A percentile compares a stretch with the other conserved stretches of the same genome.
phyloP scores from a whole-genome alignment of 2,329 filamentous ascomycete species.

The Beauveria sp. region DNA sequence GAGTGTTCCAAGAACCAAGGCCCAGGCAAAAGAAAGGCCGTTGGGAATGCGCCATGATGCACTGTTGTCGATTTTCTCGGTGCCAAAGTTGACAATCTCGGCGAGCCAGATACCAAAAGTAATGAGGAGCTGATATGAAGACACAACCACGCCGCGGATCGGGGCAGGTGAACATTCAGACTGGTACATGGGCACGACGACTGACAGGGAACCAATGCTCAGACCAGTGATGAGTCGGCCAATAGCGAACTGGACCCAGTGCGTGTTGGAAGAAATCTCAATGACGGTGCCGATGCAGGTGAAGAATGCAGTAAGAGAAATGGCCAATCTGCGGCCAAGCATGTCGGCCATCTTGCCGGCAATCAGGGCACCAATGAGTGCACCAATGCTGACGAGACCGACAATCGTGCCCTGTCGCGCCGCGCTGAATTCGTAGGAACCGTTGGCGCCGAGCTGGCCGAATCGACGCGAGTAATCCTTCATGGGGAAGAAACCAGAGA shows the following conservation, averaged over 20 bases:
- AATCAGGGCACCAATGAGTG: constrained; percentile 48
- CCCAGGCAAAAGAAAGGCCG: constrained; percentile 48
- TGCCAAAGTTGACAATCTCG: constrained; percentile 55
- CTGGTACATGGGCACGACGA: constrained; percentile 62
- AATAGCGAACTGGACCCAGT: constrained; percentile 58
- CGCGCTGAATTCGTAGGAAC: constrained; percentile 43
- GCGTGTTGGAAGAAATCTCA: constrained; percentile 46
- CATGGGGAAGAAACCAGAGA: constrained; percentile 56
- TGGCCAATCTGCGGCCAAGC: constrained; percentile 54
- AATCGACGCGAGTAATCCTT: constrained; percentile 48
- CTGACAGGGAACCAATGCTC: constrained; percentile 57
- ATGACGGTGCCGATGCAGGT: constrained; percentile 58
- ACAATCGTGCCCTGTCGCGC: constrained; percentile 56
- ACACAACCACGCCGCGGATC: constrained; percentile 56
- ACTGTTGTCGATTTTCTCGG: constrained; percentile 36
- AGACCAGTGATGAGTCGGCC: constrained; percentile 60
- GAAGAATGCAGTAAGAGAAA: constrained; percentile 54
- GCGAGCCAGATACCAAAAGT: constrained; percentile 58
- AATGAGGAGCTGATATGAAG: constrained; percentile 61
- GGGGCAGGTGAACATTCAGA: constrained; percentile 57
- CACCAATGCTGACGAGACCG: constrained; percentile 54
- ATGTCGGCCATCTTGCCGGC: constrained; percentile 54
- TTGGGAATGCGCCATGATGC: constrained; percentile 57
- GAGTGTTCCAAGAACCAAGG: constrained; percentile 40
- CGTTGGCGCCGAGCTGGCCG: constrained; percentile 32